Conservation (phyloP, 306 rosid genomes). For the Acacia confusa region DNA sequence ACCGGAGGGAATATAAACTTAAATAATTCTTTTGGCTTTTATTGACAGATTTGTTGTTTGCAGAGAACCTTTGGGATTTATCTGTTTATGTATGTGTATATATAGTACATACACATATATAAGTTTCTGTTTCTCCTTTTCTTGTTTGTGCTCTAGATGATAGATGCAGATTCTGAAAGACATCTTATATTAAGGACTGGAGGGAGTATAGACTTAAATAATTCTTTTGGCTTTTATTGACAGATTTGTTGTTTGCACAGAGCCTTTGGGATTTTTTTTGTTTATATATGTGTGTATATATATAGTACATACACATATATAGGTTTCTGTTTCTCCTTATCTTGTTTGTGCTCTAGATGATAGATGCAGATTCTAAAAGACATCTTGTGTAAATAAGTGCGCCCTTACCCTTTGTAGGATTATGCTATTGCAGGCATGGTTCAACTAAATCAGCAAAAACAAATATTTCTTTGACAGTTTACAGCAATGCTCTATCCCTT, state of each 20-base stretch:
- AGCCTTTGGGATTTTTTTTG: not conserved
- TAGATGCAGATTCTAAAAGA: not conserved
- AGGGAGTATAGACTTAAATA: not conserved
- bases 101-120: not conserved
- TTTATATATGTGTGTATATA: not conserved
- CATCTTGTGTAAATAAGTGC: not conserved
- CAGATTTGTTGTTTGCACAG: not conserved
- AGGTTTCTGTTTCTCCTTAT: not conserved
- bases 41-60: not conserved
- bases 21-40: not conserved
- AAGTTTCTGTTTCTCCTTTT: not conserved
- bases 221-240: not conserved
- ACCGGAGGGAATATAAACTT: not conserved
- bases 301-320: not conserved
- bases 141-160: not conserved
- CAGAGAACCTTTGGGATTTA: not conserved
- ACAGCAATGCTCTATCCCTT: not conserved
- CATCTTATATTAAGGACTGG: no score
- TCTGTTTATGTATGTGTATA: not conserved
- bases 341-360: not conserved
- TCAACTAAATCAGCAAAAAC: not conserved
- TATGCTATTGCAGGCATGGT: not conserved
- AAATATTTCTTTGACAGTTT: not conserved
- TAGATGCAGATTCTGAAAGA: not conserved
- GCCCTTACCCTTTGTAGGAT: not conserved